A percentile compares a stretch with the other conserved stretches of the same genome.
Evolutionary conservation across 345 rosid genomes (phyloP).

Genomic region (Pugionium cornutum): DNA sequence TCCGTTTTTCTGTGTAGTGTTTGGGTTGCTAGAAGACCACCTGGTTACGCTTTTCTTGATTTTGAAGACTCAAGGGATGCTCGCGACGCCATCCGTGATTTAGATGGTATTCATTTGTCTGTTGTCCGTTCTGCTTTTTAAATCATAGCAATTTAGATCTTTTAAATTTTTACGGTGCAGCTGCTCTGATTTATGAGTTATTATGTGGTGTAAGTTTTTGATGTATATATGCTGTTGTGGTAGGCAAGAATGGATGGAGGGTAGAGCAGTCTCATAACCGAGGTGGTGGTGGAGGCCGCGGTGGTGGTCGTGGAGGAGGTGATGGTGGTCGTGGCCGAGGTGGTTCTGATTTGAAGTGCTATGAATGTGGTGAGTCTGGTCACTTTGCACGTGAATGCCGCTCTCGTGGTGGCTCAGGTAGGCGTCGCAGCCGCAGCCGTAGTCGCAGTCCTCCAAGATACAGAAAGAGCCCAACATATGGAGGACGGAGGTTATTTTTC

Average conservation of each 20-base stretch:
- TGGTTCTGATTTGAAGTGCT: slow-evolving; percentile 88
- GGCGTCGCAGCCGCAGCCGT: slow-evolving; percentile 61
- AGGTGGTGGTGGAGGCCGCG: slow-evolving; percentile 58
- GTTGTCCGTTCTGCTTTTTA: background rate
- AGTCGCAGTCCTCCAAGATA: slow-evolving; percentile 82
- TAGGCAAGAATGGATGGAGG: slow-evolving; percentile 93
- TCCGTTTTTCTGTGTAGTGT: slow-evolving; percentile 48
- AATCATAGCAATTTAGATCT: background rate
- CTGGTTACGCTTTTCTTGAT: slow-evolving; percentile 85
- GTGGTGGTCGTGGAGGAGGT: slow-evolving; percentile 46
- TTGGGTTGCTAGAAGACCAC: slow-evolving; percentile 93
- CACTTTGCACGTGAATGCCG: slow-evolving; percentile 95
- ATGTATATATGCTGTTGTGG: slow-evolving; percentile 2
- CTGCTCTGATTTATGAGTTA: background rate
- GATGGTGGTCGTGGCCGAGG: slow-evolving; percentile 75
- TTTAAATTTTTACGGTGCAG: background rate
- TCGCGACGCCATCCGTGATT: slow-evolving; percentile 72
- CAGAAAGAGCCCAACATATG: slow-evolving; percentile 85
- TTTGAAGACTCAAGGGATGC: slow-evolving; percentile 86
- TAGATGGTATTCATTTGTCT: slow-evolving; percentile 57
- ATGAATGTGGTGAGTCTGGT: slow-evolving; percentile 93
- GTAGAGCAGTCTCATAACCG: slow-evolving; percentile 90
- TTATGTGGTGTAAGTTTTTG: background rate
- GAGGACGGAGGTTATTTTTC: slow-evolving; percentile 58
- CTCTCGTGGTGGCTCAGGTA: slow-evolving; percentile 65